Base-by-base conservation (phyloP, 2,329 filamentous ascomycete genomes). In the Beauveria brongniartii region DNA sequence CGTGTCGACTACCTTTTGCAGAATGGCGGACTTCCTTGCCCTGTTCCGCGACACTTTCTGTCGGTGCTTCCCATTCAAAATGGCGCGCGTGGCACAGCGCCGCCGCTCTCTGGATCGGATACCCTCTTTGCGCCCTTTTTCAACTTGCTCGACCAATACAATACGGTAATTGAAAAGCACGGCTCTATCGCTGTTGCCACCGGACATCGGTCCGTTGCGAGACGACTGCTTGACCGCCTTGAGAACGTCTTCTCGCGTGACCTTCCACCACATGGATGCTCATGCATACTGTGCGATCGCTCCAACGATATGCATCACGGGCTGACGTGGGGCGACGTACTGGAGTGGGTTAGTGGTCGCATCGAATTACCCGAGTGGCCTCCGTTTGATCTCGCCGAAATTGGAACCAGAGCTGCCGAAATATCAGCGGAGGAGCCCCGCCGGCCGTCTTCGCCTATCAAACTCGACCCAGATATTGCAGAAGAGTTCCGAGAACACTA, bases 231-330 rank as follows among this genome's bases (percentile, higher is more conserved):
- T 5, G 93, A 99, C 74, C 86, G 94, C 43, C 80, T 99, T 4
- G 93, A 97, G 71, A 91, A 93, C 61, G 92, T 99, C 9, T 97
- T 99, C 74, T 92, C 92, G 2, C 83, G 94, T 63, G 93, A 97
- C 69, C 87, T 99, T 41, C 92, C 92, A 0, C 86, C 86, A 0
- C 87, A 96, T 68, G 86, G 88, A n/a, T 97, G 93, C 71, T 78
- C 80, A 48, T 97, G 93, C 72, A 79, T 94, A 61, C 90, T 97
- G 80, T 97, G 93, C 70, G 84, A 88, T 52, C 78, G 75, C 14
- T 76, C 76, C 3, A 76, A 83, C 43, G 81, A 86, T 43, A 82
- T 88, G 18, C 83, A 86, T 64, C 82, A 80, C 60, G 92, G 92
- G 2, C 80, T 97, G 34, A 94, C 91, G 64, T 99, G 93, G 93